phyloP scores from a whole-genome alignment of 495 filamentous ascomycete genomes.

The Penicillium longicatenatum region DNA sequence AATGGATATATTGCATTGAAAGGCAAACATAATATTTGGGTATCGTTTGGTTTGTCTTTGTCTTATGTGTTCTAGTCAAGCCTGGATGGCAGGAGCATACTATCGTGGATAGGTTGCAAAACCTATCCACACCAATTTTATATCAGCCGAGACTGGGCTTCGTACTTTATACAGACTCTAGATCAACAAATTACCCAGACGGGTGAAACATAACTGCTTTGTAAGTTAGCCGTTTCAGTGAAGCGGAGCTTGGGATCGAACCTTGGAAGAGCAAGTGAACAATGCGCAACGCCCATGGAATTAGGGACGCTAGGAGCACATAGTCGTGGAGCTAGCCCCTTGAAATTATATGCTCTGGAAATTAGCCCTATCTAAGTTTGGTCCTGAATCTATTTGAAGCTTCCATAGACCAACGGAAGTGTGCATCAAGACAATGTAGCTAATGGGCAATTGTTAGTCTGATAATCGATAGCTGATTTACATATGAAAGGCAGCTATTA shows the following conservation, averaged over 20 bases:
- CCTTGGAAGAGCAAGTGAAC: neutral
- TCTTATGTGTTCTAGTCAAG: neutral
- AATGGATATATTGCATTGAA: slow-evolving; percentile 9
- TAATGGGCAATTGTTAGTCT: too few species aligned
- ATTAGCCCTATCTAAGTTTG: neutral
- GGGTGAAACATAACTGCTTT: too few species aligned
- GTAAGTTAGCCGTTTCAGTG: too few species aligned
- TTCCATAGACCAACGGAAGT: too few species aligned
- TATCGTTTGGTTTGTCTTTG: slow-evolving; percentile 1
- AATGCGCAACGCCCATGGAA: neutral
- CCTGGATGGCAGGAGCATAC: neutral
- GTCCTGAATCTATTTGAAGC: too few species aligned
- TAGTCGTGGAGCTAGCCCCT: neutral
- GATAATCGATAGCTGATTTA: too few species aligned
- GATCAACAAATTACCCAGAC: too few species aligned
- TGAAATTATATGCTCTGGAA: neutral
- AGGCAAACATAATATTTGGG: slow-evolving; percentile 10
- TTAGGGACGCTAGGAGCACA: slow-evolving; percentile 5
- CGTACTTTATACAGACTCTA: too few species aligned
- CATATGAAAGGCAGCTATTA: neutral
- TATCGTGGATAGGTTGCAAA: neutral
- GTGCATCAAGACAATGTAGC: too few species aligned
- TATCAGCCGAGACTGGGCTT: neutral
- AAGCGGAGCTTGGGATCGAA: neutral
- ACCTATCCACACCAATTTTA: neutral